Base-by-base conservation (phyloP, 495 filamentous ascomycete species). In the Penicillium longicatenatum region DNA sequence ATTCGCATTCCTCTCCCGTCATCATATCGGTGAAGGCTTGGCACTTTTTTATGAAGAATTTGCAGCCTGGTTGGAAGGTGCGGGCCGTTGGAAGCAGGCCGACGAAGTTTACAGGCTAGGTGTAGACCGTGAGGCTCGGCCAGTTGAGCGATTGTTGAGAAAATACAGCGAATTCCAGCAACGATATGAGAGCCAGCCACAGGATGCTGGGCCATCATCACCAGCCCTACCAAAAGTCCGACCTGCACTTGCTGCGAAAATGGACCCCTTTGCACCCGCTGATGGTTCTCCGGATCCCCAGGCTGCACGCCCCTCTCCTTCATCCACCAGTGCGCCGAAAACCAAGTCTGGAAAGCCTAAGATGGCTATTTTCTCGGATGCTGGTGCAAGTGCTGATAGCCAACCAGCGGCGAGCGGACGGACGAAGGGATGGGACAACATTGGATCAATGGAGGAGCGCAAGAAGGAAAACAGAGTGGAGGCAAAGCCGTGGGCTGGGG, bases 31-130 rank as follows among this genome's bases (percentile, higher is more conserved):
- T 46, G 93, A 97, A 63, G 79, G 84, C 1, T 78, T 98, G 10
- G 94, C 94, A 0, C 74, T 97, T n/a, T 98, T 92, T 66, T 98
- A 98, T 71, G 94, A 98, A 66, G 95, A 98, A 63, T 98, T 95
- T 74, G 92, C 94, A 0, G 88, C 84, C 0, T 96, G 93, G 89
- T 73, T 98, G 19, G 94, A 98, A 75, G 80, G 84, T 49, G 88
- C 86, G 11, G 91, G 88, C 17, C 81, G 92, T 49, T 97, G 93
- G 91, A 82, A 80, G 8, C 94, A 98, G 69, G 94, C 95, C 8
- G 91, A 95, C 54, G 95, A 98, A 70, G 87, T 98, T 2, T 98
- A 94, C 61, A 84, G 84, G 58, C 77, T 95, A 45, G 94, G 95
- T 1, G 84, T 98, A 44, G 89, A 98, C 64, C 84, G 84, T 37